These are phyloP conservation scores for Myxozyma kluyveri DNA, from an alignment of 805 yeast genomes.

Conservation along the genomic window DNA sequence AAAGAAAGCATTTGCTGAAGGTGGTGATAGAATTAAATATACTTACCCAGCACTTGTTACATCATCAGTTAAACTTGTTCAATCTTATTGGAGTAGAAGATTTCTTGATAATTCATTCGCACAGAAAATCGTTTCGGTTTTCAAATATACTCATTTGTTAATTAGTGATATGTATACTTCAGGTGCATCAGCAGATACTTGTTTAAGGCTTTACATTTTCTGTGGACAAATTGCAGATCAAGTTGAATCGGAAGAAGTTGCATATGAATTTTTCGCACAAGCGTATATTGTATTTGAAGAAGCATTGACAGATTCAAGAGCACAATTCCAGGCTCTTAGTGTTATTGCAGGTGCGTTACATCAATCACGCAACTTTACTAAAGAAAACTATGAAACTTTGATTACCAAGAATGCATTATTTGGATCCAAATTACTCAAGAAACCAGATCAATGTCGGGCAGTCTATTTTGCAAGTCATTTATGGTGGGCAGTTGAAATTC, in stretches of 20 bases:
- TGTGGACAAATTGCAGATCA: slow-evolving; percentile 81
- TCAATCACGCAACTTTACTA: slow-evolving; percentile 49
- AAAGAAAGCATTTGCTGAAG: slow-evolving; percentile 51
- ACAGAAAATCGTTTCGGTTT: slow-evolving; percentile 47
- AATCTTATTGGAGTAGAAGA: slow-evolving; percentile 42
- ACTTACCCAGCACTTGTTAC: slow-evolving; percentile 77
- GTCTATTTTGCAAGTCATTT: slow-evolving; percentile 84
- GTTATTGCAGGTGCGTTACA: slow-evolving; percentile 53
- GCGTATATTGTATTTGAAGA: slow-evolving; percentile 83
- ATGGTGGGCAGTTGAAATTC: slow-evolving; percentile 84
- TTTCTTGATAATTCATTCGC: slow-evolving; percentile 31
- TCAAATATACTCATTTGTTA: slow-evolving; percentile 69
- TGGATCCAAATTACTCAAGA: slow-evolving; percentile 82
- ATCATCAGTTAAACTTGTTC: slow-evolving; percentile 57
- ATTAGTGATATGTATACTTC: slow-evolving; percentile 58
- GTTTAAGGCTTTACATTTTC: slow-evolving; percentile 51
- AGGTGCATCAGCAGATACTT: slow-evolving; percentile 42
- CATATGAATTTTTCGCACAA: slow-evolving; percentile 86
- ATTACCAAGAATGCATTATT: slow-evolving; percentile 83
- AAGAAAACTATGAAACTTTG: slow-evolving; percentile 74
- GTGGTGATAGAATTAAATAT: slow-evolving; percentile 55
- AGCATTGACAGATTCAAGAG: slow-evolving; percentile 50
- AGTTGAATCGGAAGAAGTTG: slow-evolving; percentile 61
- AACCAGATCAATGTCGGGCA: slow-evolving; percentile 92
- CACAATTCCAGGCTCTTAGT: slow-evolving; percentile 54